Base-by-base conservation (phyloP, 2,329 filamentous ascomycete species). In the Xylariaceae sp. region DNA sequence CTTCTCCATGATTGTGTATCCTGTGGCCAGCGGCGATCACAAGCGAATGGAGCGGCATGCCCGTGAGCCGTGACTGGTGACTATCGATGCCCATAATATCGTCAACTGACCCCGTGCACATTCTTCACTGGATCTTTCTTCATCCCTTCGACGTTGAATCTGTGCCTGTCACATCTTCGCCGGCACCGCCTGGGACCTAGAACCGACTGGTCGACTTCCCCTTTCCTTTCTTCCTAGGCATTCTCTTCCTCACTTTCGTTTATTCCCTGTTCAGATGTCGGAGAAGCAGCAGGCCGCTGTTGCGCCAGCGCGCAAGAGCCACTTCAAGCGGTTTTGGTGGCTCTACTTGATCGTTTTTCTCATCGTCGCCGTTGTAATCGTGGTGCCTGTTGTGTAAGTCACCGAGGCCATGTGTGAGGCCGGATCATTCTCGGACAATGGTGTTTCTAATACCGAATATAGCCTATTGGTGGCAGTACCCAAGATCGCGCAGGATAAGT, bases 271-370 rank as follows among this genome's bases (percentile, higher is more conserved):
- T 47, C 50, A 45, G 5, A 59, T 55, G 53, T 45, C 36, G 2
- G 30, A 32, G 32, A 32, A 15, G 39, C 47, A 42, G 44, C 22
- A 42, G 30, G 14, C 19, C 9, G 12, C 18, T 11, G 40, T 44
- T 33, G 36, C 47, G 12, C 42, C 51, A 22, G 64, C 64, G 30
- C 68, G 70, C 56, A 67, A 68, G 48, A 68, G 72, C 42, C 78
- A 82, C 62, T 76, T 75, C 63, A 73, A 67, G 61, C 73, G 70
- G 57, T 83, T 77, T 58, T 86, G 82, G 83, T 86, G 82, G 82
- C 59, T 74, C 54, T 74, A 83, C 58, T 63, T 84, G 51, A 68
- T 85, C 50, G 62, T 72, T 14, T 63, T 81, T 45, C 61, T 76
- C 49, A 56, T 73, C 52, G 66, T 82, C 40, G 64, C 48, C 15